Evolutionary conservation across 805 yeast species (phyloP).

Genomic region (Kodamaea neixiangensis): DNA sequence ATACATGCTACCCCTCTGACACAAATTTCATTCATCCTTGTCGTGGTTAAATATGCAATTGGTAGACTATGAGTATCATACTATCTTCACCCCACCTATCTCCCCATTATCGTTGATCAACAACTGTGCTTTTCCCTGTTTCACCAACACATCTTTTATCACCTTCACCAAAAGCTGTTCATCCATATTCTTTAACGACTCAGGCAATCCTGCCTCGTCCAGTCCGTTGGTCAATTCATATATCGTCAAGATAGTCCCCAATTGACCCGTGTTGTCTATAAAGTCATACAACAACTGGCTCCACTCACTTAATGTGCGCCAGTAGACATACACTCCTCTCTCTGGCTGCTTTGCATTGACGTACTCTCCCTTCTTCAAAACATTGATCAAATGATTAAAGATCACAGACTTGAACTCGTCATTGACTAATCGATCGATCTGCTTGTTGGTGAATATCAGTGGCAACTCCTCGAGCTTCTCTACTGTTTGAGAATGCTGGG

Average conservation of each 20-base stretch:
- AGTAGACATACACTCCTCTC: conserved; percentile 65
- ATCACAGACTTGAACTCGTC: conserved; percentile 58
- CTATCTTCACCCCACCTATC: conserved; percentile 76
- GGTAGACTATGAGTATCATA: neutral
- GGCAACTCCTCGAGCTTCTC: conserved; percentile 22
- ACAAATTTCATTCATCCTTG: neutral
- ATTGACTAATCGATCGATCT: conserved; percentile 54
- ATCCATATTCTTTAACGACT: conserved; percentile 67
- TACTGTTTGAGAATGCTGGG: conserved; percentile 27
- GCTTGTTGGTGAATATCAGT: conserved; percentile 51
- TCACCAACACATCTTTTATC: conserved; percentile 55
- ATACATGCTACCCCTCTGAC: too few relatives aligned
- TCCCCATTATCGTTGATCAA: conserved; percentile 66
- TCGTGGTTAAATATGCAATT: neutral
- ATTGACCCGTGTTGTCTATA: conserved; percentile 73
- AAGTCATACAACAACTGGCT: conserved; percentile 33
- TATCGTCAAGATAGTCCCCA: conserved; percentile 73
- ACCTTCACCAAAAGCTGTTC: conserved; percentile 53
- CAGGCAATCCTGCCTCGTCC: conserved; percentile 52
- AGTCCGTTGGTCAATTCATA: conserved; percentile 71
- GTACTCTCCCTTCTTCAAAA: conserved; percentile 57
- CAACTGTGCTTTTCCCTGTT: conserved; percentile 71
- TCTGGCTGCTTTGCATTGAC: conserved; percentile 51
- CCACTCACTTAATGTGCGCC: conserved; percentile 58
- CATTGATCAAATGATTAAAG: conserved; percentile 54